Percentiles rank a stretch among this genome's conserved stretches.
Evolutionary conservation across 257 asterid species (phyloP).

Genomic region (Primulina tabacum): DNA sequence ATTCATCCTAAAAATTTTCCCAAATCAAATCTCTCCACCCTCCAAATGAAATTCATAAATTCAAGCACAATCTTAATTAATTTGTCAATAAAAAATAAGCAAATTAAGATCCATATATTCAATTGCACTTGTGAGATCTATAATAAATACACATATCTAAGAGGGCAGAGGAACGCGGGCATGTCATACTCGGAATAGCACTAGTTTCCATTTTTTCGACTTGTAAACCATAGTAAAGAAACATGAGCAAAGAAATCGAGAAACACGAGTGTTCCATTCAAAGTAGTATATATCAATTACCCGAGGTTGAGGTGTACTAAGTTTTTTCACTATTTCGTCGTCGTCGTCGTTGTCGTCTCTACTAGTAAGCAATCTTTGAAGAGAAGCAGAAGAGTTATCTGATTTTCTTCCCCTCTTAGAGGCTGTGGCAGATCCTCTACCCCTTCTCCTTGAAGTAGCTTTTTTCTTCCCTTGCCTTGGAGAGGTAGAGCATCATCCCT

Average conservation of each 20-base stretch:
- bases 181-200: neutral
- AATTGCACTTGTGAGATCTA: neutral
- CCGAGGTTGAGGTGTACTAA: conserved; percentile 64
- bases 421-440: conserved; percentile 58
- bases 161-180: no score
- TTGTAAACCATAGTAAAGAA: neutral
- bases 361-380: conserved; percentile 54
- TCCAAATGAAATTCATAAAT: no score
- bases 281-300: conserved; percentile 37
- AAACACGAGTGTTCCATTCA: neutral
- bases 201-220: neutral
- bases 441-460: conserved; percentile 89
- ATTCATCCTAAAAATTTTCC: no score
- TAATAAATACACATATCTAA: neutral
- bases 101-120: neutral
- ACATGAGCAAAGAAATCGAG: conserved; percentile 6
- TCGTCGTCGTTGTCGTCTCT: conserved; percentile 67
- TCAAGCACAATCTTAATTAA: no score
- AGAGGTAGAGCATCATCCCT: conserved; percentile 60
- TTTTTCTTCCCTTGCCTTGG: conserved; percentile 71
- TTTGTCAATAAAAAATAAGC: no score
- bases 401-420: conserved; percentile 83
- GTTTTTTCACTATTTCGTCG: conserved; percentile 56
- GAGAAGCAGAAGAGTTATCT: conserved; percentile 70
- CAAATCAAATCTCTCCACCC: no score